phyloP scores from a whole-genome alignment of 495 filamentous ascomycete genomes.

The Penicillium ochrochloron region DNA sequence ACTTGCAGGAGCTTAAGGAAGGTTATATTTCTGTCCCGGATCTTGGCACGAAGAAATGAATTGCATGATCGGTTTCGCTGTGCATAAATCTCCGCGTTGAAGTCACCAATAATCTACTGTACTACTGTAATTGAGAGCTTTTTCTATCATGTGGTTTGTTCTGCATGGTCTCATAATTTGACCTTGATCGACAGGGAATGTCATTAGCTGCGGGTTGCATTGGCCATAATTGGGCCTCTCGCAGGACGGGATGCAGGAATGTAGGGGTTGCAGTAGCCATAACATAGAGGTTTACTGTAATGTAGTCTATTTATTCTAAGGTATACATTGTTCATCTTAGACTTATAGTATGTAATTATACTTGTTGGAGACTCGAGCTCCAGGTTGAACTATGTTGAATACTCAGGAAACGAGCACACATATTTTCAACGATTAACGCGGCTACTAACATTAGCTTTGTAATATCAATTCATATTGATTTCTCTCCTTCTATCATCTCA shows the following conservation, averaged over 20 bases:
- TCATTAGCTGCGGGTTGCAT: conserved; percentile 20
- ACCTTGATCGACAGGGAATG: conserved; percentile 28
- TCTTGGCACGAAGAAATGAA: conserved; percentile 34
- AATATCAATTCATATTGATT: background rate
- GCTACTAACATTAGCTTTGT: no score
- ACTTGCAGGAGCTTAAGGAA: background rate
- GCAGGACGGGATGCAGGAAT: background rate
- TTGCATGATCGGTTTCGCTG: conserved; percentile 14
- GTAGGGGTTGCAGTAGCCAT: background rate
- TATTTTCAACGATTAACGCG: background rate
- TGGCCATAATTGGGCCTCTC: conserved; percentile 1
- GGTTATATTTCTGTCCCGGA: conserved; percentile 8
- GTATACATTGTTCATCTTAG: background rate
- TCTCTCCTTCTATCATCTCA: background rate
- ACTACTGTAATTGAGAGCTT: no score
- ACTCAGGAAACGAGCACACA: background rate
- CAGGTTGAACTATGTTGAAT: background rate
- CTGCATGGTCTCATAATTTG: background rate
- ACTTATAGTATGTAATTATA: background rate
- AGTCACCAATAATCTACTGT: background rate
- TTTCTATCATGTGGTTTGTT: background rate
- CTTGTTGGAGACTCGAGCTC: background rate
- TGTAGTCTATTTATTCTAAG: background rate
- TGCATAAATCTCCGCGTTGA: background rate
- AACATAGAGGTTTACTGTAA: background rate